Evolutionary conservation across 106 monocot genomes (phyloP).

Genomic region (Alisma plantagoaquatica): DNA sequence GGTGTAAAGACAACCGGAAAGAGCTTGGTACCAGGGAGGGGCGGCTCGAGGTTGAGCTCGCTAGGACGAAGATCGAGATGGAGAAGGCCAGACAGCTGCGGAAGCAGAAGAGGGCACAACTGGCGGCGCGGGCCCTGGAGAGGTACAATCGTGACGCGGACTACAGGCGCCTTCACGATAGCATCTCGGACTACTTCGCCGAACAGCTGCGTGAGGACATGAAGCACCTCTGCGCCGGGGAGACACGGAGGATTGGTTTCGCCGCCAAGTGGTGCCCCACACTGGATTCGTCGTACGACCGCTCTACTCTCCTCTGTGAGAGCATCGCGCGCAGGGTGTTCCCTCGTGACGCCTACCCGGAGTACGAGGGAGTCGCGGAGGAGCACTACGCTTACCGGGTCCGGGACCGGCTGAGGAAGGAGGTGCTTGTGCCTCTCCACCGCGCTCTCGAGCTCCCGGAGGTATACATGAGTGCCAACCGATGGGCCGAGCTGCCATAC

Average conservation of each 20-base stretch:
- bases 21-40: constrained; percentile 13
- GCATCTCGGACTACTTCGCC: constrained; percentile 40
- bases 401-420: constrained; percentile 47
- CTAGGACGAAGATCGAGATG: too few species aligned
- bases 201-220: constrained; percentile 28
- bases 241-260: constrained; percentile 22
- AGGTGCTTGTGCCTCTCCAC: constrained; percentile 54
- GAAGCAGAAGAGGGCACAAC: constrained; percentile 18
- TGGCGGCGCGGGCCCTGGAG: constrained; percentile 28
- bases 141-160: constrained; percentile 25
- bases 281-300: constrained; percentile 25
- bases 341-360: constrained; percentile 32
- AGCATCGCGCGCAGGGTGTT: constrained; percentile 45
- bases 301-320: constrained; percentile 54
- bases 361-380: too few species aligned
- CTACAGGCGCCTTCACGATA: constrained; percentile 43
- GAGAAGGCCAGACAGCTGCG: constrained; percentile 19
- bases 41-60: constrained; percentile 13
- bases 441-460: constrained; percentile 48
- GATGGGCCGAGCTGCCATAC: constrained; percentile 47
- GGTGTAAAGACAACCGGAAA: too few species aligned
- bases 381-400: too few species aligned
- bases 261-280: constrained; percentile 81
- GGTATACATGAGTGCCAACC: constrained; percentile 44
- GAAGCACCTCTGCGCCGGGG: constrained; percentile 19